Evolutionary conservation across 768 basidiomycete genomes (phyloP).

Genomic region (Lentinula sp.): DNA sequence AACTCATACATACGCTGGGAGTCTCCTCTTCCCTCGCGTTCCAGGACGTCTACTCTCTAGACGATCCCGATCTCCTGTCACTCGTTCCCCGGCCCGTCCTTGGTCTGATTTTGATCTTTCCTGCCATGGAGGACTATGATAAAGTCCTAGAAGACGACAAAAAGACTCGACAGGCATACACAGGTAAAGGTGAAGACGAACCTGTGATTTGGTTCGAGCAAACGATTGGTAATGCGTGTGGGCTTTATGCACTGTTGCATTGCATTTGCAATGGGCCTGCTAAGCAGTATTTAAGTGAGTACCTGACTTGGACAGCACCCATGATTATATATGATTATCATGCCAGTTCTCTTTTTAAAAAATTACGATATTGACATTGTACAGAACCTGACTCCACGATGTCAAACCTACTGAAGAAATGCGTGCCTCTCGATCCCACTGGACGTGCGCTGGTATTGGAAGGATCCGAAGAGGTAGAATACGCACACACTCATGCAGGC

Average conservation of each 20-base stretch:
- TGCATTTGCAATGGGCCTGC: slow-evolving; percentile 23
- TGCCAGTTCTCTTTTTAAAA: no score
- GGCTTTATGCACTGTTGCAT: slow-evolving; percentile 29
- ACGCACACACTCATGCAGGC: slow-evolving; percentile 22
- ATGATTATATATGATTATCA: not conserved
- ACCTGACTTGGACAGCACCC: no score
- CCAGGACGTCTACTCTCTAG: slow-evolving; percentile 27
- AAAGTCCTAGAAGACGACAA: slow-evolving; percentile 11
- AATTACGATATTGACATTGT: no score
- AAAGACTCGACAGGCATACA: slow-evolving; percentile 19
- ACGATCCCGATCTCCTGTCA: slow-evolving; percentile 24
- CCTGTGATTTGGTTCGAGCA: slow-evolving; percentile 30
- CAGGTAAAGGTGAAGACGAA: slow-evolving; percentile 23
- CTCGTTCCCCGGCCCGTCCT: slow-evolving; percentile 24
- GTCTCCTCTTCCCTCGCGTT: slow-evolving; percentile 20
- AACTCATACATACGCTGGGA: slow-evolving; percentile 24
- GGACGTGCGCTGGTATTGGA: slow-evolving; percentile 25
- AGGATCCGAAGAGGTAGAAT: slow-evolving; percentile 19
- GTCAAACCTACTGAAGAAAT: slow-evolving; percentile 16
- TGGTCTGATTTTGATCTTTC: slow-evolving; percentile 25
- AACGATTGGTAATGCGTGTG: slow-evolving; percentile 32
- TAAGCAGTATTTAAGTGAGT: slow-evolving; percentile 17
- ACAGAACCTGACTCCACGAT: slow-evolving; percentile 15
- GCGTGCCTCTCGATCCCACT: slow-evolving; percentile 17
- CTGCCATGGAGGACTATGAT: slow-evolving; percentile 17